Evolutionary conservation across 768 basidiomycete genomes (phyloP).

Genomic region (Steccherinum ochraceum): DNA sequence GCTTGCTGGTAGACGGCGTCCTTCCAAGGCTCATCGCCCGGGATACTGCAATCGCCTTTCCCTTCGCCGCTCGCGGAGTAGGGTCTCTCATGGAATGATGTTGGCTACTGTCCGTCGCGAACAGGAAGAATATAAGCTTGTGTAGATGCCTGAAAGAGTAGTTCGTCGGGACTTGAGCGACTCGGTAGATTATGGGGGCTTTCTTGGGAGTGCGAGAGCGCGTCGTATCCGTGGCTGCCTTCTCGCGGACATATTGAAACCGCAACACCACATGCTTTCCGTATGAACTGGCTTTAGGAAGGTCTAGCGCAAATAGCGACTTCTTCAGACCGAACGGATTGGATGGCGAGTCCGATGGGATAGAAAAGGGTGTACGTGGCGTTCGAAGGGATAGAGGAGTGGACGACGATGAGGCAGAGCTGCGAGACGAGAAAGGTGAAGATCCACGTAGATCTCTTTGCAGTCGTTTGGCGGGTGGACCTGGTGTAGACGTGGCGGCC

Average conservation of each 20-base stretch:
- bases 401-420: conserved; percentile 20
- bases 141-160: conserved; percentile 66
- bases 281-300: conserved; percentile 42
- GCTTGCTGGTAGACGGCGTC: neutral
- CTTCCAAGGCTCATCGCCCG: neutral
- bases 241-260: conserved; percentile 43
- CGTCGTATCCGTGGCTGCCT: neutral
- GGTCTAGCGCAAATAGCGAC: conserved; percentile 24
- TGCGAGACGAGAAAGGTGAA: neutral
- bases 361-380: conserved; percentile 20
- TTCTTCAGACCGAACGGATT: conserved; percentile 64
- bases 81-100: neutral
- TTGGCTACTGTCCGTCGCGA: conserved; percentile 26
- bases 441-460: neutral
- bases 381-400: conserved; percentile 17
- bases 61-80: neutral
- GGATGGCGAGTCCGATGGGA: conserved; percentile 60
- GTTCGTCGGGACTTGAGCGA: conserved; percentile 64
- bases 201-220: conserved; percentile 32
- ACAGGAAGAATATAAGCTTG: conserved; percentile 56
- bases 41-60: neutral
- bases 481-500: conserved; percentile 25
- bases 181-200: conserved; percentile 36
- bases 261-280: conserved; percentile 57
- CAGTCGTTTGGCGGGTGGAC: conserved; percentile 20